A percentile compares a stretch with the other conserved stretches of the same genome.
Evolutionary conservation across 208 protist species (phyloP).

Genomic region (Trypanosoma grayi): DNA sequence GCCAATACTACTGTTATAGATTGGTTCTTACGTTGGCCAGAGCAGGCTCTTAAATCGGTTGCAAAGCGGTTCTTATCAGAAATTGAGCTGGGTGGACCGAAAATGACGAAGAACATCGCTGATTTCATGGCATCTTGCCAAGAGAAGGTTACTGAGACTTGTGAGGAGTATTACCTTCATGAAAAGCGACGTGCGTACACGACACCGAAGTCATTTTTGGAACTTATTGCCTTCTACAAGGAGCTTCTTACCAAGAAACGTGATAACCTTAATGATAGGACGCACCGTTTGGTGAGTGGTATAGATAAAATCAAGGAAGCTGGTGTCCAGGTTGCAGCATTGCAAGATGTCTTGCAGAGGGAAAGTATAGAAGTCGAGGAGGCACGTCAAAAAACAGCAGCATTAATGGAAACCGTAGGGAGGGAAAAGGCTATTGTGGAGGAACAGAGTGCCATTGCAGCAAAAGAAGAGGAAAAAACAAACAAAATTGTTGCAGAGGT

Average conservation of each 20-base stretch:
- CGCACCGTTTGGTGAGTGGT: slow-evolving; percentile 91
- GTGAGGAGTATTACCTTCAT: slow-evolving; percentile 90
- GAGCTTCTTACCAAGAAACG: slow-evolving; percentile 92
- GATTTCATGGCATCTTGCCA: slow-evolving; percentile 97
- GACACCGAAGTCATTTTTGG: slow-evolving; percentile 99
- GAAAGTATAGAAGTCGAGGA: slow-evolving; percentile 95
- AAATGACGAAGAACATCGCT: slow-evolving; percentile 86
- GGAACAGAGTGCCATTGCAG: slow-evolving; percentile 93
- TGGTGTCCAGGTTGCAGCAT: slow-evolving; percentile 86
- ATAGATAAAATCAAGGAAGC: slow-evolving; percentile 94
- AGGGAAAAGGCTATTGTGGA: slow-evolving; percentile 96
- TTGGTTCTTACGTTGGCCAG: slow-evolving; percentile 99
- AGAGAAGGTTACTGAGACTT: slow-evolving; percentile 92
- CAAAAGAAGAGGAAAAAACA: slow-evolving; percentile 95
- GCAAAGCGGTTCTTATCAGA: slow-evolving; percentile 92
- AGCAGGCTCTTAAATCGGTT: slow-evolving; percentile 97
- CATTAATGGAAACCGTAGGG: slow-evolving; percentile 94
- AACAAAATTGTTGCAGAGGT: slow-evolving; percentile 95
- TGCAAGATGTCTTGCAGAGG: slow-evolving; percentile 87
- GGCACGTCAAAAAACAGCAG: slow-evolving; percentile 92
- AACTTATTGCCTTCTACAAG: slow-evolving; percentile 98
- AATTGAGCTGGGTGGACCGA: slow-evolving; percentile 88
- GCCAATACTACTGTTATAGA: slow-evolving; percentile 98
- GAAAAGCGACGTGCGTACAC: slow-evolving; percentile 98
- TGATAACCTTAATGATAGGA: slow-evolving; percentile 88